phyloP scores from a whole-genome alignment of 2,329 filamentous ascomycete genomes.

The Fusarium sp. region DNA sequence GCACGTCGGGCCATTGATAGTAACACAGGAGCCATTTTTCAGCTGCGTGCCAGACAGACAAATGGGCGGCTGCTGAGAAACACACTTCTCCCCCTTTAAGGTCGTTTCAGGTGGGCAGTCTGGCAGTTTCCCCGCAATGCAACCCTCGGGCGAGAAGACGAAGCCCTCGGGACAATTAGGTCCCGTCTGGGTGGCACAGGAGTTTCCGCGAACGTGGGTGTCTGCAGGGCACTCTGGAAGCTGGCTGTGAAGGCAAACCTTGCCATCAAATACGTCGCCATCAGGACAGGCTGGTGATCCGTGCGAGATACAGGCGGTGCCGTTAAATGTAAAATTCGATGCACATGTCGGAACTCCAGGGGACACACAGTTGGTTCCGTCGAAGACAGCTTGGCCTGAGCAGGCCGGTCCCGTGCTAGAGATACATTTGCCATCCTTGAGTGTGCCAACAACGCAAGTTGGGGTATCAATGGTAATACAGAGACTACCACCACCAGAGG shows the following conservation, averaged over 20 bases:
- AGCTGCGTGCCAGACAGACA: background rate
- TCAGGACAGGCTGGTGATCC: background rate
- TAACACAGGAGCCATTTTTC: background rate
- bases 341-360: background rate
- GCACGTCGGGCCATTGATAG: background rate
- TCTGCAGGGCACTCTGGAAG: background rate
- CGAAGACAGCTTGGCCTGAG: background rate
- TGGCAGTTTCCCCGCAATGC: background rate
- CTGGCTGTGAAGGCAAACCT: background rate
- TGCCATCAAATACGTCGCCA: background rate
- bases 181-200: background rate
- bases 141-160: background rate
- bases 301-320: background rate
- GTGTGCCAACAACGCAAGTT: background rate
- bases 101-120: background rate
- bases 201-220: background rate
- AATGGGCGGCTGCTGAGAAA: background rate
- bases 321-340: background rate
- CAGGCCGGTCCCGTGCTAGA: background rate
- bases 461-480: background rate
- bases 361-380: background rate
- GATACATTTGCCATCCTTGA: slow-evolving; percentile 1
- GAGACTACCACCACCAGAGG: background rate
- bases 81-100: background rate
- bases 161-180: background rate